Base-by-base conservation (phyloP, 2,329 filamentous ascomycete genomes). In the Penicillium vulpinum region DNA sequence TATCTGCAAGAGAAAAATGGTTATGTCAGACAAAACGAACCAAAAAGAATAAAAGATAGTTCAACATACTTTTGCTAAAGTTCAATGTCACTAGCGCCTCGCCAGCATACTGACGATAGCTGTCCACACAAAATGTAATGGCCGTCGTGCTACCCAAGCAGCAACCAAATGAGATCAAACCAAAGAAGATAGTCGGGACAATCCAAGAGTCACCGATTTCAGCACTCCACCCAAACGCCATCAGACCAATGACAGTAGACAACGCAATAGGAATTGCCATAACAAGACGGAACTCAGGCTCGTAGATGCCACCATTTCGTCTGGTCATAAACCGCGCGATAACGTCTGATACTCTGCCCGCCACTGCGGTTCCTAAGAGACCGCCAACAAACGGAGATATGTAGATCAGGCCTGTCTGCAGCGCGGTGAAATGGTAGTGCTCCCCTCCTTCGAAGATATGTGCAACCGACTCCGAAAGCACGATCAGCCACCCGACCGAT, bases 181-280 rank as follows among this genome's bases (percentile, higher is more conserved):
- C 93, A 63, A 97, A 97, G 77, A 97, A 97, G 4, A 96, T 72
- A 0, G 93, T 97, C 0, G 94, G 94, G 0, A 96, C 90, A 51
- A 96, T 95, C 90, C 90, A 97, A 22, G 83, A 80, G 67, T 97
- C 86, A 24, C 81, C 80, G 55, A 87, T 82, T 60, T 91, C 74
- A 0, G 89, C 91, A 10, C 89, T 92, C 94, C 93, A 97, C n/a
- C 93, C 93, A 68, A 94, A 97, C 2, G 92, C 93, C 87, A 97
- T 96, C 16, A 97, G 83, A 0, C 94, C 94, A 31, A 93, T 85
- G 1, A 87, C 85, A 0, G 92, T 97, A 4, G 86, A 86, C 52
- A 97, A 67, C 0, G 88, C 80, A 31, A 97, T 87, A 0, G 92
- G 93, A 3, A 88, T 75, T 0, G 86, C 90, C 93, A 97, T 96